These are phyloP conservation scores for Ottelia alismoides DNA, from an alignment of 106 monocot species.

Conservation along the genomic window DNA sequence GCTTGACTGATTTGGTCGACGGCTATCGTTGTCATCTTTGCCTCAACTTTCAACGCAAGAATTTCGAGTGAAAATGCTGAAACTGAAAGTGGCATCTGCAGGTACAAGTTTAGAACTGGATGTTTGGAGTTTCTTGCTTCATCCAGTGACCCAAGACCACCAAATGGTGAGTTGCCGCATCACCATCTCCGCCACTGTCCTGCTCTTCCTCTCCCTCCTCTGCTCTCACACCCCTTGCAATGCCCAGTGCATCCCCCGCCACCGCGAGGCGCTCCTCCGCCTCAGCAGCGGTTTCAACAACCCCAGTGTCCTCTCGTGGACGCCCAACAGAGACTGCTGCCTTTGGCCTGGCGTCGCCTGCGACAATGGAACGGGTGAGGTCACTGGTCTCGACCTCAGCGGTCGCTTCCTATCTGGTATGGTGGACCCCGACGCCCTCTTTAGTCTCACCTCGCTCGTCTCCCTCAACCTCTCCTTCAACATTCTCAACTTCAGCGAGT, in stretches of 20 bases:
- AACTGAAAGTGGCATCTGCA: no score
- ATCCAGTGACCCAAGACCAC: no score
- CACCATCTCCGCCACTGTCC: no score
- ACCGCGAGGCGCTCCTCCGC: conserved; percentile 8
- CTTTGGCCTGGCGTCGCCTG: conserved; percentile 39
- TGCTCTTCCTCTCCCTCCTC: conserved; percentile 2
- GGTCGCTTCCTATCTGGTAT: not conserved
- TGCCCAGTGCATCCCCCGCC: conserved; percentile 5
- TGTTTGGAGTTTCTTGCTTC: no score
- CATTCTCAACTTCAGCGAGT: not conserved
- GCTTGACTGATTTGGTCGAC: no score
- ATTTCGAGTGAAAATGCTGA: no score
- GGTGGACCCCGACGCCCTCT: not conserved
- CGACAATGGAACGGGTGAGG: not conserved
- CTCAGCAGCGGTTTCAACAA: conserved; percentile 10
- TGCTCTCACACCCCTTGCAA: not conserved
- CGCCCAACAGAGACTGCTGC: conserved; percentile 20
- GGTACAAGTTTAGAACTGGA: no score
- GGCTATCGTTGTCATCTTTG: no score
- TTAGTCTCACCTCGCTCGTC: not conserved
- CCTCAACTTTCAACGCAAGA: no score
- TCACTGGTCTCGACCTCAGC: not conserved
- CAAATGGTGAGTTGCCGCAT: no score
- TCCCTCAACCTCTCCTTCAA: not conserved
- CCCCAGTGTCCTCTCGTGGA: conserved; percentile 15